Evolutionary conservation across 495 filamentous ascomycete species (phyloP).

Genomic region (Hypoxylon fragiforme): DNA sequence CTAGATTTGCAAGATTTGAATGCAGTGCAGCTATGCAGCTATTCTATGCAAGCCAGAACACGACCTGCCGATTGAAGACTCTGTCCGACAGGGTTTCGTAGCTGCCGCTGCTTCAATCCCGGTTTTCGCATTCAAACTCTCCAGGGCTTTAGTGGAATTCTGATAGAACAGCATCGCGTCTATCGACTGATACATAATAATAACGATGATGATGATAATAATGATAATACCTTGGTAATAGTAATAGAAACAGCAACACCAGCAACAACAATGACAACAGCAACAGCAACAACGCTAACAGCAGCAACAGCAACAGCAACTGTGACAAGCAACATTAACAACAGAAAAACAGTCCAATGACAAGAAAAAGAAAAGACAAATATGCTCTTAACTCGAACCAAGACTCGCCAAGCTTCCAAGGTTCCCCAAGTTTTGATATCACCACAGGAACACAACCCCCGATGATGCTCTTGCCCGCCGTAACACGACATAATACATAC

Average conservation of each 20-base stretch:
- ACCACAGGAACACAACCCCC: constrained; percentile 14
- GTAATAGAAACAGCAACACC: too few species aligned
- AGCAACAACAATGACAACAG: background rate
- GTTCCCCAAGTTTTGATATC: constrained; percentile 15
- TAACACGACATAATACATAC: constrained; percentile 29
- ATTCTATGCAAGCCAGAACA: constrained; percentile 23
- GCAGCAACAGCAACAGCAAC: too few species aligned
- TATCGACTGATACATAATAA: too few species aligned
- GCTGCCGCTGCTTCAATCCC: constrained; percentile 6
- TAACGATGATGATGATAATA: too few species aligned
- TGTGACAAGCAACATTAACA: background rate
- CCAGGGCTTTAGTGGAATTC: too few species aligned
- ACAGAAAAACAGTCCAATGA: too few species aligned
- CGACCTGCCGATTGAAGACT: constrained; percentile 37
- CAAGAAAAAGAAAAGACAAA: constrained; percentile 17
- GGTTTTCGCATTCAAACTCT: constrained; percentile 16
- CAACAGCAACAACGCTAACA: background rate
- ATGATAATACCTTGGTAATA: too few species aligned
- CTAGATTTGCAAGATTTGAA: constrained; percentile 31
- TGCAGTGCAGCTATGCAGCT: too few species aligned
- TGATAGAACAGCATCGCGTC: too few species aligned
- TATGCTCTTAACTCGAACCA: constrained; percentile 3
- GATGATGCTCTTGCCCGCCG: constrained; percentile 28
- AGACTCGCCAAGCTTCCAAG: constrained; percentile 25
- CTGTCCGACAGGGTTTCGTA: constrained; percentile 27